Evolutionary conservation across 225 moss, liverwort and hornwort species (phyloP), one percentile per base, ranked within the genome.

Genomic region (Asterella californica): DNA sequence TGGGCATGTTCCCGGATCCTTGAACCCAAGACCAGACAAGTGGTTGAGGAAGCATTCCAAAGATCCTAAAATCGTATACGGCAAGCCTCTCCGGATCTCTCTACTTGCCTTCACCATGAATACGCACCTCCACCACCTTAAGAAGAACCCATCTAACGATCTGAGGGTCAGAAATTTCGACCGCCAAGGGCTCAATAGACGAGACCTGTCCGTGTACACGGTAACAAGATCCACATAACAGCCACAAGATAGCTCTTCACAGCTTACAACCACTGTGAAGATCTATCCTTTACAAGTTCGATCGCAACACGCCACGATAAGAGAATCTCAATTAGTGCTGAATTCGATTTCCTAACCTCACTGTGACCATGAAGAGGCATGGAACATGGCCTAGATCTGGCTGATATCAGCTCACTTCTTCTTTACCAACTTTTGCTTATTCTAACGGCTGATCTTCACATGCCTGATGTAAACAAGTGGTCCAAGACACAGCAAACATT

Each of bases 31-130:
- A 72, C 55, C 88, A 9, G 61, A 81, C 69, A 88, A 88, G 1
- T 96, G 90, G 65, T 76, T 96, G 85, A 94, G 78, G 76, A 94
- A 96, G 70, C 92, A 96, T 59, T 91, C 92, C 2, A 96, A 93
- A 72, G 94, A 94, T 74, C 96, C 92, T 22, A 52, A 70, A 2
- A 77, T 94, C 33, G 29, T 80, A 8, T 92, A 89, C 3, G 89
- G 96, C 86, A 88, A 85, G 87, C 63, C 74, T 67, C 64, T 32
- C 5, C 55, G 65, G 29, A 76, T 45, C 72, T 29, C 55, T 38
- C 74, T 17, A 53, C 12, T 32, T n/a, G n/a, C 47, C 27, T 18
- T n/a, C 50, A 37, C 42, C 42, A 54, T 29, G 30, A 25, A 54
- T 4, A 67, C 7, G 6, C 55, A 57, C 24, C 52, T 36, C 21